Evolutionary conservation across 2,329 filamentous ascomycete genomes (phyloP), one percentile per base, ranked within the genome.

Genomic region (Pestalotiopsis sp.): DNA sequence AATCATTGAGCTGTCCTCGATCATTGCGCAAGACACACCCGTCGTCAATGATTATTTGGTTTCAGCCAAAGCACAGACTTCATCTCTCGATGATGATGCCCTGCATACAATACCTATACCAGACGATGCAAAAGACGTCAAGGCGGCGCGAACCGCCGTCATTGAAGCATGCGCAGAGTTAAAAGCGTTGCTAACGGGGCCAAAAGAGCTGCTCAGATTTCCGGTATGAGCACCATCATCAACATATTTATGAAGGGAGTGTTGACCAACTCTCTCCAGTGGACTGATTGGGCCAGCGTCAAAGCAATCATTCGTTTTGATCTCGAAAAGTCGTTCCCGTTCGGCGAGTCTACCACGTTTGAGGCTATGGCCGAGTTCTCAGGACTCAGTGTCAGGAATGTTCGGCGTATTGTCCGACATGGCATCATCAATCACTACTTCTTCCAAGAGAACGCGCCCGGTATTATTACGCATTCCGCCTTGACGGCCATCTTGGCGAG

Each of bases 381-480:
- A 4, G 56, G 56, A 9, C 4, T 58, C 6, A 58, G 24, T 35
- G 56, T 35, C 22, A 58, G 56, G 13, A 58, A 58, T 35, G 56
- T 58, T 17, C 9, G 69, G 9, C 76, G 77, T 22, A 70, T 79
- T 13, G 67, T 80, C n/a, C 72, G 76, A 13, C 73, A 76, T 52
- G 74, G 73, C 14, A 74, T 75, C 56, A 70, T 75, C 9, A 75
- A 77, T 55, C 73, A 75, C 30, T 67, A 75, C 13, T 79, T 80
- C 67, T 68, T 71, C 55, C 77, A 77, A 67, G 76, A 76, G 26
- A 67, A 71, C 9, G 64, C 66, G 1, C 77, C 75, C 3, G 71
- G 70, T 10, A 72, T 80, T 14, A 73, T 76, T 10, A 70, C 78
- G 71, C 70, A 79, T 72, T 72, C 72, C 1, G 70, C 66, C 5